phyloP scores from a whole-genome alignment of 208 protist species.

The Leishmania turanica region DNA sequence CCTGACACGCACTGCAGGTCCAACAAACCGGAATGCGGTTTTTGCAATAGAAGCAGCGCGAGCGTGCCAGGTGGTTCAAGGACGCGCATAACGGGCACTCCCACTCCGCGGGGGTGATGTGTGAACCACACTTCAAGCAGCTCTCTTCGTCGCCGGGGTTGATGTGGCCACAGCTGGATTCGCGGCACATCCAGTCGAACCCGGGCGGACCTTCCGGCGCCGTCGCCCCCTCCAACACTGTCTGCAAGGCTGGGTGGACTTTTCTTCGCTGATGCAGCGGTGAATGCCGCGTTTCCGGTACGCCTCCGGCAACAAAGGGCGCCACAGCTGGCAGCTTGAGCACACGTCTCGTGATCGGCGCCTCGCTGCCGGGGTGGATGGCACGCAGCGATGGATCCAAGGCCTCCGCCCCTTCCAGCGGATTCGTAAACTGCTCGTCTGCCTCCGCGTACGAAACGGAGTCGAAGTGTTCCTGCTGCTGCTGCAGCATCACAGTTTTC shows the following conservation, averaged over 20 bases:
- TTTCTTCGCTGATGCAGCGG: slow-evolving; percentile 4
- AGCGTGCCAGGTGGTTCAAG: slow-evolving; percentile 76
- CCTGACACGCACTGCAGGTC: slow-evolving; percentile 59
- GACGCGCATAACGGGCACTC: slow-evolving; percentile 81
- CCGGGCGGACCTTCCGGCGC: slow-evolving; percentile 59
- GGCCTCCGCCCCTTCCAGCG: slow-evolving; percentile 40
- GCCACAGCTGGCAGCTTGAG: slow-evolving; percentile 15
- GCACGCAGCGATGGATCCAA: slow-evolving; percentile 22
- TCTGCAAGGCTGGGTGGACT: neutral
- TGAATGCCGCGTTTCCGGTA: slow-evolving; percentile 21
- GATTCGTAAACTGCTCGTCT: slow-evolving; percentile 67
- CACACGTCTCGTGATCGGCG: neutral
- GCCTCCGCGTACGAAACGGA: slow-evolving; percentile 54
- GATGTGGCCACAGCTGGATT: slow-evolving; percentile 54
- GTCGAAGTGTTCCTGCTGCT: slow-evolving; percentile 72
- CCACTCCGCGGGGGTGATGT: slow-evolving; percentile 74
- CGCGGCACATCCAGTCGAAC: slow-evolving; percentile 91
- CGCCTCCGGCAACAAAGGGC: slow-evolving; percentile 11
- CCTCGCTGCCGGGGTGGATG: neutral
- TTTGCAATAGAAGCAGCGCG: slow-evolving; percentile 78
- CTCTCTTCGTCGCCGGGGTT: slow-evolving; percentile 81
- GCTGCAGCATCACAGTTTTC: slow-evolving; percentile 31
- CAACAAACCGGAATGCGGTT: slow-evolving; percentile 73
- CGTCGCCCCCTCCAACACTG: slow-evolving; percentile 4
- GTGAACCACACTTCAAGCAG: slow-evolving; percentile 62